phyloP scores from a whole-genome alignment of 345 rosid genomes.

The Schrenkiella parvula region DNA sequence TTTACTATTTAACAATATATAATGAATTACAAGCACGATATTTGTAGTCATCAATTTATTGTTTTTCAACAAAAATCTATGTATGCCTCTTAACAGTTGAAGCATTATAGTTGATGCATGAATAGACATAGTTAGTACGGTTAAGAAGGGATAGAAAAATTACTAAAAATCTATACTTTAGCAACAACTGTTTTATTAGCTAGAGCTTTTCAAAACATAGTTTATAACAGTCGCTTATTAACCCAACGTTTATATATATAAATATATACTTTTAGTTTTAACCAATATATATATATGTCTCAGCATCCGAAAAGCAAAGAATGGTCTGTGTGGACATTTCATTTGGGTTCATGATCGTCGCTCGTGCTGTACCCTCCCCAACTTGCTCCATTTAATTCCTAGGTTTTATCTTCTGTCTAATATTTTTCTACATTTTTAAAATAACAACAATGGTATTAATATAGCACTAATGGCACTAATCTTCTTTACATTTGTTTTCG shows the following conservation, averaged over 20 bases:
- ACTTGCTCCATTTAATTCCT: constrained; percentile 28
- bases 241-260: background rate
- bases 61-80: background rate
- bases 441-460: background rate
- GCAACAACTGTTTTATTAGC: background rate
- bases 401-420: background rate
- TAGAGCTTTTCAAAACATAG: background rate
- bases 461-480: background rate
- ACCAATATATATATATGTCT: background rate
- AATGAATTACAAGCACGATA: background rate
- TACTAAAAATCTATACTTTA: background rate
- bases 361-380: constrained; percentile 34
- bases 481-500: background rate
- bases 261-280: background rate
- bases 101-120: background rate
- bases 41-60: background rate
- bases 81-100: background rate
- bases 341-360: constrained; percentile 29
- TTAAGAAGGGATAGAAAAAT: too few relatives aligned
- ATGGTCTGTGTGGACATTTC: constrained; percentile 8
- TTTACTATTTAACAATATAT: background rate
- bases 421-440: background rate
- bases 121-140: background rate
- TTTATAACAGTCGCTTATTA: background rate
- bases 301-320: background rate